Base-by-base conservation (phyloP, 345 rosid species). In the Angophora floribunda region DNA sequence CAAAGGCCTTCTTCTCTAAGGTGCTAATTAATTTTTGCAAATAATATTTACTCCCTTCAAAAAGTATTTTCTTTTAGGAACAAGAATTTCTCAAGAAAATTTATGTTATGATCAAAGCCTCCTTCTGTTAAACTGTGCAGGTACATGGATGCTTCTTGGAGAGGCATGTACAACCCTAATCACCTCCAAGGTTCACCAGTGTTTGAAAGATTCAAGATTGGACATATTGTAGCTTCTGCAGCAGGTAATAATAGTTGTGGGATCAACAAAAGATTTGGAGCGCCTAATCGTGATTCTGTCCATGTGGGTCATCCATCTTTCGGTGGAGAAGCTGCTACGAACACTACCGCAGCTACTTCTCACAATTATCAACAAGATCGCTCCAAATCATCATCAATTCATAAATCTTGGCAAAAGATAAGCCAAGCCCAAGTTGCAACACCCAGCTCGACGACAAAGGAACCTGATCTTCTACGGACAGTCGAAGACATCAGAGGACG, bases 1-100 rank as follows among this genome's bases (percentile, higher is more conserved):
- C 95, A 88, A 89, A 92, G 91, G 88, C 87, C 94, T 89, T 90
- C 91, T 85, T 91, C 91, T 85, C 88, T 93, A 6, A 91, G 89
- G 91, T 93, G 86, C 51, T 28, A 17, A 52, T 36, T 15, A 49
- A 52, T 51, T 67, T 67, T 57, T 22, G 13, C 84, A 10, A 75
- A 28, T 36, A 36, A 75, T 52, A 49, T 7, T 1, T 26, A 26
- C 36, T 50, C 21, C 44, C 32, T 49, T 28, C 52, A 85, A 28
- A 26, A 17, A 85, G 55, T 50, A 50, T 28, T 85, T 50, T 49
- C 57, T 49, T 50, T 49, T 10, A 50, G 12, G 52, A 49, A 85
- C 57, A 49, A 49, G 32, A 85, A 52, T 85, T 85, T 28, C 41
- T 85, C 4, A 41, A 50, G 41, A 50, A 7, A 52, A 26, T 26